Conservation (phyloP, 768 basidiomycete species). For the Cantharellus anzutake region DNA sequence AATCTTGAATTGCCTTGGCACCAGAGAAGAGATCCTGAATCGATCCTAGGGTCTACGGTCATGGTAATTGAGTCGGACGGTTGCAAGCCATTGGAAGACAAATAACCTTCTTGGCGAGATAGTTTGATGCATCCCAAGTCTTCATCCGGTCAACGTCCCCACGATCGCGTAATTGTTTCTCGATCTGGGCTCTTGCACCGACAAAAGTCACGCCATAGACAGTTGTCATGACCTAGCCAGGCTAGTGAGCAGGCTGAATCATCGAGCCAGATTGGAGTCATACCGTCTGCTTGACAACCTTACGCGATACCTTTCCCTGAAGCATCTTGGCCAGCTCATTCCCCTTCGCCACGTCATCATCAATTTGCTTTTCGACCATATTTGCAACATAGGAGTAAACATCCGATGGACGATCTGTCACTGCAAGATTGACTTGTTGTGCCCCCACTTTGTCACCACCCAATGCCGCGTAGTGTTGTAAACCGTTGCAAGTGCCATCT, state of each 20-base stretch:
- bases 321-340: conserved; percentile 39
- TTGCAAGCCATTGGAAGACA: not conserved
- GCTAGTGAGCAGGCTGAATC: not conserved
- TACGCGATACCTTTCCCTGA: conserved; percentile 63
- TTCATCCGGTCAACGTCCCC: conserved; percentile 51
- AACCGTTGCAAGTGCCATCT: conserved; percentile 94
- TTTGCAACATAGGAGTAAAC: conserved; percentile 84
- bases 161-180: conserved; percentile 64
- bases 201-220: conserved; percentile 95
- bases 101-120: conserved; percentile 56
- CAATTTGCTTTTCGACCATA: conserved; percentile 58
- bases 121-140: conserved; percentile 55
- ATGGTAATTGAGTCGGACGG: not conserved
- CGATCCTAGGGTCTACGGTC: conserved; percentile 38
- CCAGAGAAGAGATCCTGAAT: conserved; percentile 91
- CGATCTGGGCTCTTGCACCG: conserved; percentile 89
- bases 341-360: conserved; percentile 33
- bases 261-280: not conserved
- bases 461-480: conserved; percentile 96
- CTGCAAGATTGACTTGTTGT: conserved; percentile 75
- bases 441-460: conserved; percentile 86
- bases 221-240: conserved; percentile 79
- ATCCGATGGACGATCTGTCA: conserved; percentile 74
- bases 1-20: conserved; percentile 77
- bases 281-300: conserved; percentile 96